phyloP scores from a whole-genome alignment of 1,284 basidiomycete genomes.

The Wolfiporia cocos region DNA sequence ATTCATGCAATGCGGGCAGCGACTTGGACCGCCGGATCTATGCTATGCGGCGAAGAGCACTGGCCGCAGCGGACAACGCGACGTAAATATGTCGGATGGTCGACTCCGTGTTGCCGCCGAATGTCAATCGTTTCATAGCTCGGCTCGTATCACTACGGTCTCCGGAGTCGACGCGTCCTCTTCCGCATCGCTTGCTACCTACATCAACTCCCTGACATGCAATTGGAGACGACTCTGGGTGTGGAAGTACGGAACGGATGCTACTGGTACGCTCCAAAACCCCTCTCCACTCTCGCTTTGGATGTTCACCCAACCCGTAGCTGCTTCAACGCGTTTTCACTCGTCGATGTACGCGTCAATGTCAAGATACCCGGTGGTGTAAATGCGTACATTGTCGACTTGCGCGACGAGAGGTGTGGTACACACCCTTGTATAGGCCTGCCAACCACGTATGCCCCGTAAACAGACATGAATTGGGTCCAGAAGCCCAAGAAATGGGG shows the following conservation, averaged over 20 bases:
- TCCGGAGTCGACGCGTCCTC: constrained; percentile 97
- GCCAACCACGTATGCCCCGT: constrained; percentile 3
- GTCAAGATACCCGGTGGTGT: constrained; percentile 99
- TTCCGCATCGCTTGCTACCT: constrained; percentile 94
- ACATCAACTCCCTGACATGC: constrained; percentile 97
- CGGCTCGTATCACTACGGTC: constrained; percentile 91
- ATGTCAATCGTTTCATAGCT: constrained; percentile 45
- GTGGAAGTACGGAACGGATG: constrained; percentile 97
- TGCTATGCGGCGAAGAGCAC: constrained; percentile 94
- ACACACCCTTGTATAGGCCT: neutral
- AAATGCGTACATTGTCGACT: constrained; percentile 89
- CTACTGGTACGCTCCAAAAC: constrained; percentile 80
- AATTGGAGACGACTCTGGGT: constrained; percentile 86
- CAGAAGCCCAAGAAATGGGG: constrained; percentile 90
- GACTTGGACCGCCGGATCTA: constrained; percentile 94
- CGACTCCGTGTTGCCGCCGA: constrained; percentile 7
- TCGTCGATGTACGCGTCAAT: constrained; percentile 95
- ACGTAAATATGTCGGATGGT: constrained; percentile 48
- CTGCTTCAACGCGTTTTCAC: constrained; percentile 97
- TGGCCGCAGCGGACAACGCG: constrained; percentile 77
- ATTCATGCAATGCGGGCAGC: constrained; percentile 40
- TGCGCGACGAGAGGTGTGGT: constrained; percentile 85
- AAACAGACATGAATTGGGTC: constrained; percentile 86
- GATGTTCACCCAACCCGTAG: constrained; percentile 30
- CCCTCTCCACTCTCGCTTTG: no score